Evolutionary conservation across 768 basidiomycete genomes (phyloP), one percentile per base, ranked within the genome.

Genomic region (Phylloporus sp.): DNA sequence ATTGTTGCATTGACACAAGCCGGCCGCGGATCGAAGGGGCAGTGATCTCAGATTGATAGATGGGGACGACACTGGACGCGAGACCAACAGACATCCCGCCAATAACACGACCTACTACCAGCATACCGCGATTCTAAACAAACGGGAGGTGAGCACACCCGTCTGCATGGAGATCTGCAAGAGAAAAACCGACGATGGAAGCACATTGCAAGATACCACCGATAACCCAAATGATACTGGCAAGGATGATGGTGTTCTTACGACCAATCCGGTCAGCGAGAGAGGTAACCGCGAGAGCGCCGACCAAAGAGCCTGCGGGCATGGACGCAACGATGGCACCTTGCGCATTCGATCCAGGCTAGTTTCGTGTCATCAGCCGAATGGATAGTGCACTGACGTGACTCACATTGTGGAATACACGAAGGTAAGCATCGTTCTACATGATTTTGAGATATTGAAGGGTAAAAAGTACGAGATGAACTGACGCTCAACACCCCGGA

Each of bases 261-360:
- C 86, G 79, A 35, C 86, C 86, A 18, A 87, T 62, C 34, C 69
- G 65, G 62, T 89, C 87, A 22, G 84, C 86, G 43, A 88, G 74
- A 36, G 75, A 70, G 4, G 80, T 79, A 18, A 86, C 85, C 16
- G 77, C 65, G 26, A 88, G 76, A 4, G 87, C 77, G 18, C 87
- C 87, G 28, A 82, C 50, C 44, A 89, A 74, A 20, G 86, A 87
- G 0, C 60, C 86, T 3, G 84, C 86, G 16, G 86, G 86, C 86
- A 89, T 88, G 35, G 85, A 69, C 4, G 87, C 86, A n/a, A 86
- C 82, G 40, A 88, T 88, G 16, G 77, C 86, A 28, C 86, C 86
- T 71, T 87, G 85, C 7, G 74, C 78, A 48, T 71, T 75, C 6
- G 80, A 72, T 20, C 66, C 61, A 5, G 85, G 85, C 72, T 74